Evolutionary conservation across 2,329 filamentous ascomycete species (phyloP).

Genomic region (Fusarium proliferatum): DNA sequence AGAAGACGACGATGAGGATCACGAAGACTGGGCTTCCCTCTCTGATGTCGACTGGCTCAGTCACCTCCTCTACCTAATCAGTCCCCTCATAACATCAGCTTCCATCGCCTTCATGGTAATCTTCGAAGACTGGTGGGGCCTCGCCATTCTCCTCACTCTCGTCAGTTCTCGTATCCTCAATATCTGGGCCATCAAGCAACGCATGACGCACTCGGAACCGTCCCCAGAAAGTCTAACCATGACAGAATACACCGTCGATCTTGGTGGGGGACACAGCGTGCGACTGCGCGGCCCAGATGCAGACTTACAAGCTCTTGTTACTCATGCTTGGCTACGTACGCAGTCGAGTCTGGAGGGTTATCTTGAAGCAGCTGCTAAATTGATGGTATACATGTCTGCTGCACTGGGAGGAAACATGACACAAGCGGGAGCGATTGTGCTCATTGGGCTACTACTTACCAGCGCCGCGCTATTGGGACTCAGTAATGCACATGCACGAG

Average conservation of each 20-base stretch:
- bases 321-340: conserved; percentile 65
- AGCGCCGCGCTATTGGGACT: conserved; percentile 65
- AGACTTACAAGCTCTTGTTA: conserved; percentile 70
- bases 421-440: conserved; percentile 61
- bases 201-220: conserved; percentile 45
- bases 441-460: conserved; percentile 63
- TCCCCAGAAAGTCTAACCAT: conserved; percentile 23
- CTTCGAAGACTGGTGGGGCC: conserved; percentile 63
- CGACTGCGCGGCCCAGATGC: conserved; percentile 63
- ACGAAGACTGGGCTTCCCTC: conserved; percentile 35
- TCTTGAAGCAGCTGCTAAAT: conserved; percentile 63
- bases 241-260: conserved; percentile 62
- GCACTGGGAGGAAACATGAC: conserved; percentile 66
- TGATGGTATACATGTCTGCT: conserved; percentile 68
- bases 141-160: conserved; percentile 59
- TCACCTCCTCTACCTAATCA: conserved; percentile 60
- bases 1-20: conserved; percentile 26
- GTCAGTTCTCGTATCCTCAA: conserved; percentile 67
- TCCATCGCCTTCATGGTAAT: conserved; percentile 59
- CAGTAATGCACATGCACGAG: conserved; percentile 62
- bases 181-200: conserved; percentile 66
- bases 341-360: conserved; percentile 63
- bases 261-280: conserved; percentile 63
- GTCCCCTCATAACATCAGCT: conserved; percentile 58
- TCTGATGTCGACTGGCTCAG: conserved; percentile 59